These are phyloP conservation scores for Neurospora sp. DNA, from an alignment of 495 filamentous ascomycete species.

Conservation along the genomic window DNA sequence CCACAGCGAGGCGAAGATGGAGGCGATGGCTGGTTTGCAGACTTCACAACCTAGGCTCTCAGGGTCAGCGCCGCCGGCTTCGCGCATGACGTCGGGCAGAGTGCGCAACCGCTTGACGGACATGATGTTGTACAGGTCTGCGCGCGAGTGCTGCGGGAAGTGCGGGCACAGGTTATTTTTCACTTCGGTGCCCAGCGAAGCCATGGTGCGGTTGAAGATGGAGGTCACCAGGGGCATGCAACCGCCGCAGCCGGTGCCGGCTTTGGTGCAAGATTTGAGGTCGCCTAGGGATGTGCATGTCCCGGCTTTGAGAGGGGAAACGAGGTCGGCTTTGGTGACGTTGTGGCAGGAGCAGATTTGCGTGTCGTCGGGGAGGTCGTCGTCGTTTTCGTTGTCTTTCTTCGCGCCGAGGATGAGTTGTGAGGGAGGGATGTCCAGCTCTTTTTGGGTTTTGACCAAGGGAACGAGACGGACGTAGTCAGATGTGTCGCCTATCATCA, in stretches of 20 bases:
- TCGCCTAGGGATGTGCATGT: conserved; percentile 78
- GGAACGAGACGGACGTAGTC: conserved; percentile 93
- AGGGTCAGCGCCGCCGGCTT: conserved; percentile 57
- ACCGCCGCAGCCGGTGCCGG: conserved; percentile 87
- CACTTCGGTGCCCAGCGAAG: conserved; percentile 80
- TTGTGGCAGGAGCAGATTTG: conserved; percentile 97
- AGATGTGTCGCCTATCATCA: conserved; percentile 96
- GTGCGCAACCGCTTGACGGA: conserved; percentile 70
- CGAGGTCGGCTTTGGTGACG: conserved; percentile 80
- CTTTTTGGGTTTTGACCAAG: conserved; percentile 84
- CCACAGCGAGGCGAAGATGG: conserved; percentile 75
- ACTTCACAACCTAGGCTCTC: conserved; percentile 78
- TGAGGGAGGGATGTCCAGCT: conserved; percentile 70
- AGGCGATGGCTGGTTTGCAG: conserved; percentile 82
- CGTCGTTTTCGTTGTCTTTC: conserved; percentile 57
- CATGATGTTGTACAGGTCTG: conserved; percentile 85
- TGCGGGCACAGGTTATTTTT: conserved; percentile 83
- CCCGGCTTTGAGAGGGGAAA: conserved; percentile 64
- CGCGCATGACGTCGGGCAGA: conserved; percentile 72
- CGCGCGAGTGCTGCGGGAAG: conserved; percentile 68
- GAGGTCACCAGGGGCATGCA: conserved; percentile 88
- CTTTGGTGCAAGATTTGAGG: conserved; percentile 90
- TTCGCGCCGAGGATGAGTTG: conserved; percentile 83
- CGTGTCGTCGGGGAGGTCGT: conserved; percentile 60
- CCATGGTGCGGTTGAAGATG: conserved; percentile 92